Evolutionary conservation across 495 filamentous ascomycete species (phyloP), one percentile per base, ranked within the genome.

Genomic region (Cairneyella variabilis): DNA sequence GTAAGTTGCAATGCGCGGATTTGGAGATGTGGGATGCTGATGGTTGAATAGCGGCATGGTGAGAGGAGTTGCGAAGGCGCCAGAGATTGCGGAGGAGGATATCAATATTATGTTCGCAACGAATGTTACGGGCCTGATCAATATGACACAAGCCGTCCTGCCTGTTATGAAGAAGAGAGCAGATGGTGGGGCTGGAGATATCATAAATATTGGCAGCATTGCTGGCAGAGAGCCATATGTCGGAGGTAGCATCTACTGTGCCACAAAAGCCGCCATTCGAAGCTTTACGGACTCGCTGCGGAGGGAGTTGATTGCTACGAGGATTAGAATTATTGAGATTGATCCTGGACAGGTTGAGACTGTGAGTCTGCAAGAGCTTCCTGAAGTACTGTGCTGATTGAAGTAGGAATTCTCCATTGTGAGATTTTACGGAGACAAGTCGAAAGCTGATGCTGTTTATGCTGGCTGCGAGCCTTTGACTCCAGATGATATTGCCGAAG

Each of bases 341-440:
- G 93, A 97, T 63, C 93, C 93, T 6, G 93, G 93, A 36, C 93
- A 97, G 71, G 93, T 98, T 42, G 91, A 97, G 78, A 98, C 93
- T 17, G 85, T 88, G 69, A 48, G 78, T 64, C 54, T 12, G 3
- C 1, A 14, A 18, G 18, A 27, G 34, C 12, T 51, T 39, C 17
- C 47, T n/a, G 14, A 37, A 26, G 30, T 3, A 0, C 12, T 1
- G 20, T 50, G 23, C 61, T 69, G 9, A 66, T 21, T 54, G 32
- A 30, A 12, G 10, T 48, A 89, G 82, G 91, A 98, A 69, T 98
- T 98, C 71, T 95, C 89, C 1, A 75, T 97, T 32, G 91, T 98
- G 38, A 80, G 93, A 40, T 98, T 93, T 65, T 82, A 90, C 54
- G 93, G 93, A 10, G 93, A 98, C 67, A 92, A 95, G 75, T 63